Conservation (phyloP, 2,329 filamentous ascomycete species). For the Leptodontidium sp. region DNA sequence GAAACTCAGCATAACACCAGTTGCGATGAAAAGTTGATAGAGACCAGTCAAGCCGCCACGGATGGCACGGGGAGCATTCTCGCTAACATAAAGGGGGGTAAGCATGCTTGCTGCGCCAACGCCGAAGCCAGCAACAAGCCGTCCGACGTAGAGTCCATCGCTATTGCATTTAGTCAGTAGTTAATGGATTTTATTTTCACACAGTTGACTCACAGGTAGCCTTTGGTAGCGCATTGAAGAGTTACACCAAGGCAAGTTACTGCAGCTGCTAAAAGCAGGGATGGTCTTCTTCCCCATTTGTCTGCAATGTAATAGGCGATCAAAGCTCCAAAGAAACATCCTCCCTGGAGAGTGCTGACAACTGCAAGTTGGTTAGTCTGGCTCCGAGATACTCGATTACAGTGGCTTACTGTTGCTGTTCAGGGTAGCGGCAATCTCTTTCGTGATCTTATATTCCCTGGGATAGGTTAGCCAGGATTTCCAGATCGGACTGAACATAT, state of each 20-base stretch:
- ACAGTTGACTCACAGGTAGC: slow-evolving; percentile 53
- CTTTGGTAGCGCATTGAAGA: slow-evolving; percentile 69
- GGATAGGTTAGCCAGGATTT: slow-evolving; percentile 53
- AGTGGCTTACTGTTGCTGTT: slow-evolving; percentile 56
- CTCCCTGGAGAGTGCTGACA: slow-evolving; percentile 75
- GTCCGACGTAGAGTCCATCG: slow-evolving; percentile 70
- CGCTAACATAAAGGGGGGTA: slow-evolving; percentile 50
- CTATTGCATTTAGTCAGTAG: slow-evolving; percentile 22
- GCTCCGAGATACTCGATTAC: no score
- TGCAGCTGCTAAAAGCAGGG: slow-evolving; percentile 62
- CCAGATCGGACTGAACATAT: neutral
- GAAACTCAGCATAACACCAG: slow-evolving; percentile 51
- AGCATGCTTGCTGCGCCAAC: slow-evolving; percentile 58
- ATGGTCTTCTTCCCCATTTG: slow-evolving; percentile 41
- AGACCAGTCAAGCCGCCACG: slow-evolving; percentile 59
- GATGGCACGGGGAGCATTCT: slow-evolving; percentile 59
- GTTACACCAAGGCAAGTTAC: slow-evolving; percentile 68
- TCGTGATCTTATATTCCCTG: slow-evolving; percentile 49
- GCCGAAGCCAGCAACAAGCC: slow-evolving; percentile 60
- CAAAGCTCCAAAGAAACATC: slow-evolving; percentile 71
- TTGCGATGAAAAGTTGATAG: slow-evolving; percentile 57
- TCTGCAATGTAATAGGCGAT: slow-evolving; percentile 53
- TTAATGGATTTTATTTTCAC: neutral
- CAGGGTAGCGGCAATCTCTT: slow-evolving; percentile 55
- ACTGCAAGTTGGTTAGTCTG: slow-evolving; percentile 49